Percentiles rank a stretch among this genome's conserved stretches.
Evolutionary conservation across 1,284 basidiomycete species (phyloP).

Genomic region (Termitomyces sp.): DNA sequence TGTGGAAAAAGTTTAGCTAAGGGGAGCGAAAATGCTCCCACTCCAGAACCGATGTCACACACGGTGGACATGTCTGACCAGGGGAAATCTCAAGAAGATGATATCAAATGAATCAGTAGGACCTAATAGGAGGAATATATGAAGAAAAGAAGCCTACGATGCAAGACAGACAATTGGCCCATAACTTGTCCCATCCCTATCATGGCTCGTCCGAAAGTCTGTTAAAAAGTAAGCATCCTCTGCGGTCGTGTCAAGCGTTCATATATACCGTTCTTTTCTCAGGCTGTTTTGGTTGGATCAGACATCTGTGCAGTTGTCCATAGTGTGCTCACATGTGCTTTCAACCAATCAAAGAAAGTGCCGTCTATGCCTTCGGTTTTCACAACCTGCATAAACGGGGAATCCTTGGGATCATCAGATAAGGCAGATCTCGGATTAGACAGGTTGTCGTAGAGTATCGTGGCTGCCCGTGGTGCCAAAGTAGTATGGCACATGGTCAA

Average conservation of each 20-base stretch:
- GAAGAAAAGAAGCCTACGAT: neutral
- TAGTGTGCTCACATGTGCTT: conserved; percentile 1
- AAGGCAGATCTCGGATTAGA: neutral
- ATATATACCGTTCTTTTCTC: conserved; percentile 7
- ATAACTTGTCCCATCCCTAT: conserved; percentile 7
- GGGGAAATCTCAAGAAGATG: conserved; percentile 3
- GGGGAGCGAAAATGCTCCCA: neutral
- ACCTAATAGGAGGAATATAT: neutral
- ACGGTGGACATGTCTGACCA: conserved; percentile 6
- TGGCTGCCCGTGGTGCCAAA: neutral
- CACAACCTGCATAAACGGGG: conserved; percentile 5
- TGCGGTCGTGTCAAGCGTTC: neutral
- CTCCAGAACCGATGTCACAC: conserved; percentile 12
- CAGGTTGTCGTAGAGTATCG: conserved; percentile 1
- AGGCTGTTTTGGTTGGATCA: neutral
- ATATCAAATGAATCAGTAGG: neutral
- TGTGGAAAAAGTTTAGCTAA: conserved; percentile 3
- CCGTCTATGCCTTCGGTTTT: conserved; percentile 1
- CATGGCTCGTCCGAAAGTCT: conserved; percentile 9
- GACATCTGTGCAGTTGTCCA: neutral
- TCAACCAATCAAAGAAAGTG: conserved; percentile 4
- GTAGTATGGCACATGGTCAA: conserved; percentile 1
- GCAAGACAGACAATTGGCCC: conserved; percentile 2
- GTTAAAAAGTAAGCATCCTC: neutral
- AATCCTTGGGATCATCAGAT: conserved; percentile 5